Evolutionary conservation across 75 land plant genomes (phyloP).

Genomic region (Pseudotsuga menziesii): DNA sequence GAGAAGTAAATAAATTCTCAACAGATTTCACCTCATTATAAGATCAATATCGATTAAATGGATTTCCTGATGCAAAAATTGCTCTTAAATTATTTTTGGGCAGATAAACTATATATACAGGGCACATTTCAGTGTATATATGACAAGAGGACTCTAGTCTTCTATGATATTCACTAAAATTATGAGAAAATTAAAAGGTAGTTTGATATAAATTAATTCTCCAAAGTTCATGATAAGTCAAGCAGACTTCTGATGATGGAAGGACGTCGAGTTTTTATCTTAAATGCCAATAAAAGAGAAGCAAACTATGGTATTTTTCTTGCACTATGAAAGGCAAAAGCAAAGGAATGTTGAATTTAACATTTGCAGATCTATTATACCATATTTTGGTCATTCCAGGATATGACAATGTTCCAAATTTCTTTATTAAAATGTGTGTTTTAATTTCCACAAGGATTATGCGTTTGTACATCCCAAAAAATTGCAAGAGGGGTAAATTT

Average conservation of each 20-base stretch:
- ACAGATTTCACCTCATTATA: background rate
- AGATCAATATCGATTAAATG: slow-evolving; percentile 13
- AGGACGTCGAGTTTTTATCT: slow-evolving; percentile 28
- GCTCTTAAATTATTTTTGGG: slow-evolving; percentile 40
- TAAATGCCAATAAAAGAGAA: slow-evolving; percentile 31
- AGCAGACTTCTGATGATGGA: slow-evolving; percentile 29
- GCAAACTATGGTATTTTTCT: slow-evolving; percentile 48
- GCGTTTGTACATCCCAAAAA: slow-evolving; percentile 79
- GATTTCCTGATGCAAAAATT: slow-evolving; percentile 63
- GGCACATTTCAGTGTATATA: slow-evolving; percentile 46
- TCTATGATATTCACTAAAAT: slow-evolving; percentile 55
- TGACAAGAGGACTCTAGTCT: slow-evolving; percentile 48
- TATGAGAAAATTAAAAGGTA: slow-evolving; percentile 56
- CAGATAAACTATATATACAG: slow-evolving; percentile 40
- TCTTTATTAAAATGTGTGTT: slow-evolving; percentile 49
- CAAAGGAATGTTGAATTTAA: slow-evolving; percentile 43
- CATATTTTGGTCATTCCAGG: slow-evolving; percentile 47
- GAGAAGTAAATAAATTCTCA: background rate
- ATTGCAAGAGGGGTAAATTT: slow-evolving; percentile 69
- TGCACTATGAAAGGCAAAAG: slow-evolving; percentile 58
- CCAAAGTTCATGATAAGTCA: slow-evolving; percentile 21
- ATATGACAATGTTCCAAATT: slow-evolving; percentile 63
- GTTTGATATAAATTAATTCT: slow-evolving; percentile 11
- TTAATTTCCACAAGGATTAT: slow-evolving; percentile 47
- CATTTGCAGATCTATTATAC: slow-evolving; percentile 48